These are phyloP conservation scores for Rheum nobile DNA, from an alignment of 148 eudicot genomes.

Conservation along the genomic window DNA sequence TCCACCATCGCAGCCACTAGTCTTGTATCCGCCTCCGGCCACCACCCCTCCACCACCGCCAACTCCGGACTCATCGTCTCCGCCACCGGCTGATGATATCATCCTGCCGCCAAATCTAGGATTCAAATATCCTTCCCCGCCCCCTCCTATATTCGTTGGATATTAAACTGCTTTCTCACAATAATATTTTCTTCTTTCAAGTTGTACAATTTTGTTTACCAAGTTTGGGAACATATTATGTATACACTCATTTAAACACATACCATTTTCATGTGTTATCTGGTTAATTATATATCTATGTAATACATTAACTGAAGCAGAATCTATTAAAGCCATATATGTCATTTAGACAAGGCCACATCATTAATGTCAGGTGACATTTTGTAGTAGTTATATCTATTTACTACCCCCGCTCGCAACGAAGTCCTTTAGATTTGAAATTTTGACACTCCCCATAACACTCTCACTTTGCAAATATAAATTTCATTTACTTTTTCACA, in stretches of 20 bases:
- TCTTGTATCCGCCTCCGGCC: conserved; percentile 19
- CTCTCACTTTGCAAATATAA: not conserved
- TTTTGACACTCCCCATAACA: too few species aligned
- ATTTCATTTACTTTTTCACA: not conserved
- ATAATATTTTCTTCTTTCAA: not conserved
- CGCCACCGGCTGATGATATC: conserved; percentile 16
- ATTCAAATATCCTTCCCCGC: conserved; percentile 42
- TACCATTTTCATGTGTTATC: not conserved
- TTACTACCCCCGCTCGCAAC: too few species aligned
- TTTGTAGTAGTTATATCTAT: too few species aligned
- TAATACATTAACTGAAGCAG: too few species aligned
- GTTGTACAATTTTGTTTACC: not conserved
- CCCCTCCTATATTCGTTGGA: conserved; percentile 47
- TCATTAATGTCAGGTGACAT: too few species aligned
- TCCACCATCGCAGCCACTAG: conserved; percentile 10
- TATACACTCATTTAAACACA: not conserved
- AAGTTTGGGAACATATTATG: not conserved
- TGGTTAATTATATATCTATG: too few species aligned
- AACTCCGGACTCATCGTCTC: conserved; percentile 18
- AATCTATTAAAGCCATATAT: too few species aligned
- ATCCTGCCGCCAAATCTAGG: conserved; percentile 47
- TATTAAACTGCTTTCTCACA: conserved; percentile 8
- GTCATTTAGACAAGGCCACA: too few species aligned
- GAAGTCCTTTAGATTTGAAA: too few species aligned
- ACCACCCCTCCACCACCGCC: conserved; percentile 21